These are phyloP conservation scores for Phytophthora foliorum DNA, from an alignment of 352 stramenopile species.

Conservation along the genomic window DNA sequence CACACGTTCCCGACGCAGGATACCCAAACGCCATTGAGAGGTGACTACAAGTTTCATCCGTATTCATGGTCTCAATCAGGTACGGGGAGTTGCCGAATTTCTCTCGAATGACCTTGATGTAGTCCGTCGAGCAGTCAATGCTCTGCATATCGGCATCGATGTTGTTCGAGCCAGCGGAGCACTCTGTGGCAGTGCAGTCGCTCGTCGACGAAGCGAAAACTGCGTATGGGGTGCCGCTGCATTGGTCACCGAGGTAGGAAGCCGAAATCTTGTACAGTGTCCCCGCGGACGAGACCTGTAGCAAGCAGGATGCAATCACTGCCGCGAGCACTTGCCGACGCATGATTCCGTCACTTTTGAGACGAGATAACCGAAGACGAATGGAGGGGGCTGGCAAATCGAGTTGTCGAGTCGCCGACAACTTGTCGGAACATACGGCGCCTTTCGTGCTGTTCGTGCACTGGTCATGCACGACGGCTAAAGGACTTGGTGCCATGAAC, in stretches of 20 bases:
- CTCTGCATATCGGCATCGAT: constrained; percentile 34
- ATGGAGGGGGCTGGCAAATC: neutral
- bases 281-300: neutral
- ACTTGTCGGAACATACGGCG: constrained; percentile 18
- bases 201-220: constrained; percentile 13
- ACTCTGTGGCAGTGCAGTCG: constrained; percentile 13
- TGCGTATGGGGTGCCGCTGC: constrained; percentile 22
- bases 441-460: constrained; percentile 16
- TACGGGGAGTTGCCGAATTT: constrained; percentile 36
- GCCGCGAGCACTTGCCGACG: neutral
- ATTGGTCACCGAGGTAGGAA: constrained; percentile 35
- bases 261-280: constrained; percentile 28
- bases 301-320: neutral
- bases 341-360: constrained; percentile 9
- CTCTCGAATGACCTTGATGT: constrained; percentile 25
- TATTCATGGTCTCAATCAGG: constrained; percentile 28
- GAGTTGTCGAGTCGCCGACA: too few species aligned
- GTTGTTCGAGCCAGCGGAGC: constrained; percentile 10
- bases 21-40: constrained; percentile 36
- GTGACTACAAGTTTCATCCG: constrained; percentile 17
- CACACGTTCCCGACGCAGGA: constrained; percentile 28
- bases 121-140: constrained; percentile 33
- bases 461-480: constrained; percentile 22
- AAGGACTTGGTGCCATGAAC: constrained; percentile 18
- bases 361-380: neutral